Conservation (phyloP, 1,284 basidiomycete species). For the Baeospora myosura region DNA sequence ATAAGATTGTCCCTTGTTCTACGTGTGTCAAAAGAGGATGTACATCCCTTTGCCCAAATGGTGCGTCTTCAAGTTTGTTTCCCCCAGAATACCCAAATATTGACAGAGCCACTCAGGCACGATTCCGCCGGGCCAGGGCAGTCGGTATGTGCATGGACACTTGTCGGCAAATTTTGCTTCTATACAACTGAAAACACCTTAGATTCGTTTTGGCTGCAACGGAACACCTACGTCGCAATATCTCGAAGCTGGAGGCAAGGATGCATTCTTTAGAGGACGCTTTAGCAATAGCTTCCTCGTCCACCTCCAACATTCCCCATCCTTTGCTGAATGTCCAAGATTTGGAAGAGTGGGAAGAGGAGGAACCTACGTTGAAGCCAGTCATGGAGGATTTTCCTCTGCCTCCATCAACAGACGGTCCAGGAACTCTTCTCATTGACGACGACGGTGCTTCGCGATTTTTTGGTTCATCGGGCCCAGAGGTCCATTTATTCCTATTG, state of each 20-base stretch:
- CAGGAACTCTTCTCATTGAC: constrained; percentile 29
- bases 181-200: constrained; percentile 2
- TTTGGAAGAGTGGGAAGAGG: constrained; percentile 22
- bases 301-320: constrained; percentile 27
- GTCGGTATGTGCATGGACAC: constrained; percentile 30
- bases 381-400: constrained; percentile 18
- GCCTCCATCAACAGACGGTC: constrained; percentile 15
- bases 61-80: constrained; percentile 25
- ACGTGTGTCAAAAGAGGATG: constrained; percentile 44
- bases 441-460: constrained; percentile 30
- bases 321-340: constrained; percentile 26
- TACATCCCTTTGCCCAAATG: constrained; percentile 39
- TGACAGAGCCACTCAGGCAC: constrained; percentile 28
- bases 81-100: not conserved
- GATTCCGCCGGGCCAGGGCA: constrained; percentile 42
- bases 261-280: constrained; percentile 45
- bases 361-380: constrained; percentile 20
- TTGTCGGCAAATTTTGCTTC: not conserved
- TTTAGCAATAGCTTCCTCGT: constrained; percentile 34
- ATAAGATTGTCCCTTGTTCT: constrained; percentile 28
- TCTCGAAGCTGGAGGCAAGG: constrained; percentile 35
- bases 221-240: constrained; percentile 38
- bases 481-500: constrained; percentile 22
- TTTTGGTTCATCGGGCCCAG: constrained; percentile 38
- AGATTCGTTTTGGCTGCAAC: constrained; percentile 45